A percentile compares a stretch with the other conserved stretches of the same genome.
phyloP scores from a whole-genome alignment of 2,329 filamentous ascomycete species.

The Diaporthe sp. region DNA sequence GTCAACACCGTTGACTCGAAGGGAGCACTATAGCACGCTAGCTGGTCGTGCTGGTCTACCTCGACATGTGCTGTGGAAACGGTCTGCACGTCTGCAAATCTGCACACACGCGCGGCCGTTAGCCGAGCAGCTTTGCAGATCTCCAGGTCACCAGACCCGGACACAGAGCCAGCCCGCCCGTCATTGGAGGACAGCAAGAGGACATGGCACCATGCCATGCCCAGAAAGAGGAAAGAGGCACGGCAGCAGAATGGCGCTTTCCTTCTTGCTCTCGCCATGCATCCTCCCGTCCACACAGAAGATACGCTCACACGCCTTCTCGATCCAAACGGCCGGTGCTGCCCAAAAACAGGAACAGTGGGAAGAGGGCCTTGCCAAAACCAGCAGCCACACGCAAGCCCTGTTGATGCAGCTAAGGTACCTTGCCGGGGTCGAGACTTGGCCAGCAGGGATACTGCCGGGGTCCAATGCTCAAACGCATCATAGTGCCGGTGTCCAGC shows the following conservation, averaged over 20 bases:
- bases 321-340: slow-evolving; percentile 6
- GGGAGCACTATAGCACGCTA: background rate
- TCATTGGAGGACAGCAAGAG: background rate
- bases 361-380: slow-evolving; percentile 20
- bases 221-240: slow-evolving; percentile 9
- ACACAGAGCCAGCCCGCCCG: background rate
- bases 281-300: slow-evolving; percentile 10
- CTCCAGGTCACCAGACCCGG: slow-evolving; percentile 4
- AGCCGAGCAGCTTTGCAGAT: slow-evolving; percentile 3
- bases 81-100: background rate
- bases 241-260: slow-evolving; percentile 20
- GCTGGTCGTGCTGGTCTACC: background rate
- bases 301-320: background rate
- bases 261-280: background rate
- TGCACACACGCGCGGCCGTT: background rate
- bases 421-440: background rate
- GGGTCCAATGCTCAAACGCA: slow-evolving; percentile 10
- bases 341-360: slow-evolving; percentile 26
- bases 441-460: slow-evolving; percentile 26
- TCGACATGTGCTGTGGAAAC: slow-evolving; percentile 1
- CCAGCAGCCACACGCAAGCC: slow-evolving; percentile 10
- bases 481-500: slow-evolving; percentile 28
- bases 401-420: background rate
- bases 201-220: background rate
- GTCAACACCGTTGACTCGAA: background rate